A percentile compares a stretch with the other conserved stretches of the same genome.
phyloP scores from a whole-genome alignment of 2,329 filamentous ascomycete genomes.

The Trichophyton simii region DNA sequence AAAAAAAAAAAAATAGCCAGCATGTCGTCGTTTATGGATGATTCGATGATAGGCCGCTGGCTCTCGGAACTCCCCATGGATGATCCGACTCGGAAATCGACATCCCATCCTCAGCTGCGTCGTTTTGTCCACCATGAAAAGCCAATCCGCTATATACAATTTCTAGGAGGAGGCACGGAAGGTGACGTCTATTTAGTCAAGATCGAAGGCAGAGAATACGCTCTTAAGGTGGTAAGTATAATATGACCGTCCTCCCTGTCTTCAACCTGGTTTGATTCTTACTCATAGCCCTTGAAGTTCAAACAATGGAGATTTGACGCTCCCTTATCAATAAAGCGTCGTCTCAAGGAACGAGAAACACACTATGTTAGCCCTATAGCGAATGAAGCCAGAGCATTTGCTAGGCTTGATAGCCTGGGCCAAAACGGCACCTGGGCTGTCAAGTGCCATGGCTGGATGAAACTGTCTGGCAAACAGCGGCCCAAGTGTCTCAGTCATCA shows the following conservation, averaged over 20 bases:
- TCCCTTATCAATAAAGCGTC: background rate
- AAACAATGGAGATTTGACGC: background rate
- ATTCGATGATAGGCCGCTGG: slow-evolving; percentile 9
- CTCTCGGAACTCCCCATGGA: slow-evolving; percentile 11
- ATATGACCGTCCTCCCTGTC: background rate
- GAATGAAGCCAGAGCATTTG: slow-evolving; percentile 11
- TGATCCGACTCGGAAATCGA: slow-evolving; percentile 7
- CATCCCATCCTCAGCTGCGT: slow-evolving; percentile 7
- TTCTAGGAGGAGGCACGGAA: slow-evolving; percentile 7
- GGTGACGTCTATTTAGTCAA: slow-evolving; percentile 6
- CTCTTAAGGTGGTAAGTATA: slow-evolving; percentile 10
- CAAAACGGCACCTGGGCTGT: slow-evolving; percentile 13
- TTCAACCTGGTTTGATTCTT: background rate
- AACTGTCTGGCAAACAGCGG: slow-evolving; percentile 8
- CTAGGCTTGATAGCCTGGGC: slow-evolving; percentile 9
- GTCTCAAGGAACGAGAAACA: background rate
- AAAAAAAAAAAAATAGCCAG: background rate
- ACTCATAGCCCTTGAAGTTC: background rate
- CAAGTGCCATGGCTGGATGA: slow-evolving; percentile 12
- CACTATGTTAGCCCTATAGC: slow-evolving; percentile 7
- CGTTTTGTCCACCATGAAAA: slow-evolving; percentile 11
- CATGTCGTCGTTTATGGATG: slow-evolving; percentile 5
- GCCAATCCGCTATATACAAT: slow-evolving; percentile 1
- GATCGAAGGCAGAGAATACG: slow-evolving; percentile 6
- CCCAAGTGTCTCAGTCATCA: background rate